Percentiles rank a stretch among this genome's conserved stretches.
Conservation (phyloP, 2,329 filamentous ascomycete species). For the Colletotrichum sp. region DNA sequence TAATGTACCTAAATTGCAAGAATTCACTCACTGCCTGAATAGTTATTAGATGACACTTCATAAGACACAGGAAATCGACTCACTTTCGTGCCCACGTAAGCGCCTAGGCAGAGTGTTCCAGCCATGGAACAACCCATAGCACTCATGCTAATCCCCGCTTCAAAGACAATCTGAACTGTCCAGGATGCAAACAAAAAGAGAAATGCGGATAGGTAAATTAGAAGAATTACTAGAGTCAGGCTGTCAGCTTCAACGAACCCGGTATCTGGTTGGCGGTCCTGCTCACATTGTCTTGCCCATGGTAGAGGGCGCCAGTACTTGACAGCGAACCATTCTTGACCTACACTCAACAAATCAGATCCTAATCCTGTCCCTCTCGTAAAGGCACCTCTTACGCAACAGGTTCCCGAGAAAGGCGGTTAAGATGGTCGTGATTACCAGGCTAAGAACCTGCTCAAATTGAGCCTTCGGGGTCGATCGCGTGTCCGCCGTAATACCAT, state of each 20-base stretch:
- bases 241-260: background rate
- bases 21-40: background rate
- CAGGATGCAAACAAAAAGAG: background rate
- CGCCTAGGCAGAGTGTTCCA: background rate
- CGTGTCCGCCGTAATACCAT: background rate
- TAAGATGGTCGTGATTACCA: background rate
- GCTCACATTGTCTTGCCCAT: background rate
- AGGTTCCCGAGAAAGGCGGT: background rate
- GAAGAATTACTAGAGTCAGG: background rate
- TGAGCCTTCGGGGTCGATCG: background rate
- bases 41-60: background rate
- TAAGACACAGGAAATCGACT: background rate
- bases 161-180: background rate
- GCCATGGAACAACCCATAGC: background rate
- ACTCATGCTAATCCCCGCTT: background rate
- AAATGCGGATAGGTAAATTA: background rate
- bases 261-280: too few species aligned
- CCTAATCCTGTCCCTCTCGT: background rate
- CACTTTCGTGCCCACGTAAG: background rate
- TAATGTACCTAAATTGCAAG: too few species aligned
- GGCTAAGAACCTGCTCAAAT: background rate
- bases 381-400: background rate
- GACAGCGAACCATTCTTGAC: background rate
- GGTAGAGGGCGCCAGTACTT: background rate
- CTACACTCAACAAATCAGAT: background rate